Conservation (phyloP, 805 yeast species). For the Yamadazyma akitaensis region DNA sequence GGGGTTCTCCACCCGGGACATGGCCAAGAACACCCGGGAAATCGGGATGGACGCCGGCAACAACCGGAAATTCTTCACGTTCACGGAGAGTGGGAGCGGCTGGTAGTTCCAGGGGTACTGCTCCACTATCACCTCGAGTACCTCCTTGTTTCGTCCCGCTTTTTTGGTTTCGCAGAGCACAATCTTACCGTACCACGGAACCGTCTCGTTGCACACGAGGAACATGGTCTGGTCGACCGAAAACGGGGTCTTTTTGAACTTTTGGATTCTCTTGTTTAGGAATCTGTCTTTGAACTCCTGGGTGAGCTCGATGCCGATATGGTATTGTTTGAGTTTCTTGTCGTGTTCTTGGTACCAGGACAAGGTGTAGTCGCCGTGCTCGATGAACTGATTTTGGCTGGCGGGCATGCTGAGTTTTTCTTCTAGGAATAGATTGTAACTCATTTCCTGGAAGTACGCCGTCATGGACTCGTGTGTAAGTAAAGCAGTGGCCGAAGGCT, state of each 20-base stretch:
- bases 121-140: constrained; percentile 45
- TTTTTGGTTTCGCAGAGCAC: constrained; percentile 30
- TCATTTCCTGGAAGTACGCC: constrained; percentile 55
- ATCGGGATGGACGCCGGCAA: constrained; percentile 64
- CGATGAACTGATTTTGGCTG: constrained; percentile 34
- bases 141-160: constrained; percentile 23
- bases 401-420: constrained; percentile 41
- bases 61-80: constrained; percentile 36
- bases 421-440: constrained; percentile 61
- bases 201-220: constrained; percentile 47
- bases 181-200: constrained; percentile 59
- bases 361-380: constrained; percentile 43
- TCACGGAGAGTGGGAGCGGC: constrained; percentile 45
- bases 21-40: constrained; percentile 61
- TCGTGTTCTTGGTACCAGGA: constrained; percentile 51
- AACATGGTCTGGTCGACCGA: constrained; percentile 56
- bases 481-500: constrained; percentile 38
- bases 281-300: constrained; percentile 49
- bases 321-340: constrained; percentile 38
- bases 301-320: constrained; percentile 40
- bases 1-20: constrained; percentile 55
- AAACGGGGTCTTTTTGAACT: constrained; percentile 58
- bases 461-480: constrained; percentile 47
- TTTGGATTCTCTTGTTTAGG: constrained; percentile 48
- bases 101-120: constrained; percentile 57